Percentiles rank a stretch among this genome's conserved stretches.
Evolutionary conservation across 805 yeast genomes (phyloP).

Genomic region (Cyberlindnera saturnus): DNA sequence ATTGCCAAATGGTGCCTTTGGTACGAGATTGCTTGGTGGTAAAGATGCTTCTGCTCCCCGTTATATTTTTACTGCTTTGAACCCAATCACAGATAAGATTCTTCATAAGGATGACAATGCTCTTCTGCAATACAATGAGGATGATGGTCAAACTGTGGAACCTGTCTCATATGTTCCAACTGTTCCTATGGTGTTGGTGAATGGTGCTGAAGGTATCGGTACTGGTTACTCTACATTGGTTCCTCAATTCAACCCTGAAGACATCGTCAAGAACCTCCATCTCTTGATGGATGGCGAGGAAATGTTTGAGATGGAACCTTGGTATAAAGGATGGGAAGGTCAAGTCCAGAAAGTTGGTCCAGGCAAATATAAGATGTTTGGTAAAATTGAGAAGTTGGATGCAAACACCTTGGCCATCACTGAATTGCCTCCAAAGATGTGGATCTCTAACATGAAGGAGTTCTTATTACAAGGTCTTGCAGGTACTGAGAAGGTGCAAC

Average conservation of each 20-base stretch:
- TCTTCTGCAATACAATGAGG: conserved; percentile 72
- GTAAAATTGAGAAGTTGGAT: conserved; percentile 76
- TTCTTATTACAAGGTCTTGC: conserved; percentile 65
- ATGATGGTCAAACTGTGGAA: conserved; percentile 90
- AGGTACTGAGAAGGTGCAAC: conserved; percentile 65
- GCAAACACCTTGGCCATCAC: conserved; percentile 80
- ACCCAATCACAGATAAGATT: conserved; percentile 65
- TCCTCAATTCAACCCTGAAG: conserved; percentile 85
- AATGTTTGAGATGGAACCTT: conserved; percentile 71
- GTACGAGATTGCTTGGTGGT: conserved; percentile 95
- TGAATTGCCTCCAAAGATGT: conserved; percentile 85
- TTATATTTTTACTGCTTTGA: conserved; percentile 85
- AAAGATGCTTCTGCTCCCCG: conserved; percentile 98
- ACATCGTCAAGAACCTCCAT: conserved; percentile 68
- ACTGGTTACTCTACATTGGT: conserved; percentile 97
- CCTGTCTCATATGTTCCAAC: conserved; percentile 95
- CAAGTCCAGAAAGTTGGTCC: conserved; percentile 52
- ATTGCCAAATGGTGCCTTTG: conserved; percentile 91
- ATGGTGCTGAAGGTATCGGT: conserved; percentile 97
- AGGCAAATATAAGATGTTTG: conserved; percentile 73
- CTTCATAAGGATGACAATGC: conserved; percentile 80
- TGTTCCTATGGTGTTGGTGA: conserved; percentile 90
- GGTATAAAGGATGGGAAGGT: conserved; percentile 97
- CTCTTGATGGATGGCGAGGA: conserved; percentile 70
- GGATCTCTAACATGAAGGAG: conserved; percentile 92